phyloP scores from a whole-genome alignment of 2,329 filamentous ascomycete genomes.

The Talaromyces piceae region DNA sequence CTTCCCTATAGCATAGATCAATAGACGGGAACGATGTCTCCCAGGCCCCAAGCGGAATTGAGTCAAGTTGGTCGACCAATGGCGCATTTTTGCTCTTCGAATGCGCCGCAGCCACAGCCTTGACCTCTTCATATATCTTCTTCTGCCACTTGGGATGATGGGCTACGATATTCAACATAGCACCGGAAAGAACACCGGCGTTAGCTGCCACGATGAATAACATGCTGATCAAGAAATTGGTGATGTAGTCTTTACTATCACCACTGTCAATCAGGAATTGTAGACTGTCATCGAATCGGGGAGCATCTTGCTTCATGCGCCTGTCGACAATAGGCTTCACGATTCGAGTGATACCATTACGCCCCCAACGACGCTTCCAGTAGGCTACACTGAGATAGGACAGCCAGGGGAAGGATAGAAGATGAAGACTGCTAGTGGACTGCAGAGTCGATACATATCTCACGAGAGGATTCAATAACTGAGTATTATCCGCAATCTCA shows the following conservation, averaged over 20 bases:
- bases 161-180: conserved; percentile 5
- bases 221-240: conserved; percentile 5
- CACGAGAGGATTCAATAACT: background rate
- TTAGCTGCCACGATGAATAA: conserved; percentile 2
- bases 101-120: conserved; percentile 1
- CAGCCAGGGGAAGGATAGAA: conserved; percentile 3
- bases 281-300: conserved; percentile 3
- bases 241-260: conserved; percentile 6
- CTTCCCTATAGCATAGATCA: conserved; percentile 6
- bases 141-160: conserved; percentile 6
- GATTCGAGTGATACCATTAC: background rate
- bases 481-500: conserved; percentile 4
- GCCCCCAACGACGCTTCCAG: background rate
- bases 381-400: background rate
- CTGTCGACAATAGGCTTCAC: conserved; percentile 2
- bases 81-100: conserved; percentile 3
- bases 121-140: conserved; percentile 7
- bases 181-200: conserved; percentile 1
- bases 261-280: conserved; percentile 5
- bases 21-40: conserved; percentile 2
- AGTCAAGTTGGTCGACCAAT: conserved; percentile 6
- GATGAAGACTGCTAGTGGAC: conserved; percentile 2
- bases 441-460: background rate
- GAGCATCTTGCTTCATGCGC: conserved; percentile 1
- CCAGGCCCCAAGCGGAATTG: conserved; percentile 6